Evolutionary conservation across 164 flowering plant species (phyloP), one percentile per base, ranked within the genome.

Genomic region (Chimonanthus salicifolius): DNA sequence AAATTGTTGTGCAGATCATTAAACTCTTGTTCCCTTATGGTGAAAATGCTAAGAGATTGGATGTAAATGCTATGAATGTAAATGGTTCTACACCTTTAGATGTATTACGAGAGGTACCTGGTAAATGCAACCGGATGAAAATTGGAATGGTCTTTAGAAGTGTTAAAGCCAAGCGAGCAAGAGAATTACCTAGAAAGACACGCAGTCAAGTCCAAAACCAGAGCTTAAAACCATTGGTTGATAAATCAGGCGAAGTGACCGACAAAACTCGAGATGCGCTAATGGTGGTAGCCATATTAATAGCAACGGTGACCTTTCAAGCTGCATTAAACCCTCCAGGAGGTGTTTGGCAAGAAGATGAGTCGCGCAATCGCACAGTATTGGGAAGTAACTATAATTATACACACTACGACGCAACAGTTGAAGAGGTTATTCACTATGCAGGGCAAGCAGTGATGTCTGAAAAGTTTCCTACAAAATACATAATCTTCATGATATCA

Each of bases 271-370:
- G 72, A 21, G 18, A 44, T 6, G 3, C 62, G 5, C 62, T 70
- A 47, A 50, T 70, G 72, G 46, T 70, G 3, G 72, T 70, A 64
- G 63, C 62, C 2, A 43, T 54, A 16, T 44, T 70, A 54, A 70
- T 70, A 0, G 62, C 72, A 8, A 70, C 72, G 16, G 62, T 70
- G 13, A 70, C 72, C n/a, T 70, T 50, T 7, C 72, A 70, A 47
- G 72, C 63, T 58, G 47, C n/a, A 10, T 6, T 51, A 4, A 51
- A 33, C 63, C 72, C 72, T 70, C 72, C 72, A 45, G 72, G 72
- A 18, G 72, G 72, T 33, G 18, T 70, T 43, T 70, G 62, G 62
- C 72, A 54, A 47, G 48, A 70, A 7, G 63, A 51, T 21, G 46
- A 7, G 7, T 0, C 3, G 33, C 33, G 33, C 33, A 33, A 33